Conservation (phyloP, 2,329 filamentous ascomycete genomes). For the Raffaelea albimanens region DNA sequence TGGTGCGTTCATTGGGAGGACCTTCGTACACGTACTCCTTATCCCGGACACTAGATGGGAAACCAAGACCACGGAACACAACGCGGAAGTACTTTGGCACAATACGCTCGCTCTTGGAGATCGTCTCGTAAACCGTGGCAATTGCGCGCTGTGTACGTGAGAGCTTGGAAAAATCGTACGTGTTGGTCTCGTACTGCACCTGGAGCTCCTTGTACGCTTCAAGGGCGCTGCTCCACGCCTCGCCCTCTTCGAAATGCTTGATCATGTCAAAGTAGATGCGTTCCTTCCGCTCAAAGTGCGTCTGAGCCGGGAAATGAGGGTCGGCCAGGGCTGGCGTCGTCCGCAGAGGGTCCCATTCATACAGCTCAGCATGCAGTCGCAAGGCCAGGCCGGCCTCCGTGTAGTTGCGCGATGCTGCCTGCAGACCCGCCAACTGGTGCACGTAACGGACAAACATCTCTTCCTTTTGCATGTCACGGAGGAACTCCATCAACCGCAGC, state of each 20-base stretch:
- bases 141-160: slow-evolving; percentile 84
- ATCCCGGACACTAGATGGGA: slow-evolving; percentile 69
- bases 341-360: slow-evolving; percentile 75
- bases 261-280: slow-evolving; percentile 90
- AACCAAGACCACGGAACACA: slow-evolving; percentile 79
- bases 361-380: slow-evolving; percentile 82
- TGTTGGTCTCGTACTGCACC: slow-evolving; percentile 78
- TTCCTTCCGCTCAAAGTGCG: slow-evolving; percentile 87
- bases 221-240: slow-evolving; percentile 83
- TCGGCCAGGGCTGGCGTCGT: slow-evolving; percentile 58
- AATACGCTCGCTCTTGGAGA: slow-evolving; percentile 70
- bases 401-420: slow-evolving; percentile 65
- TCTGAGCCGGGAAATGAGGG: slow-evolving; percentile 72
- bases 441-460: slow-evolving; percentile 96
- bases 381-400: slow-evolving; percentile 85
- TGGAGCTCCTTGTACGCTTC: slow-evolving; percentile 85
- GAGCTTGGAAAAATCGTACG: slow-evolving; percentile 87
- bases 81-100: slow-evolving; percentile 88
- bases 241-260: slow-evolving; percentile 87
- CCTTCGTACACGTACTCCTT: slow-evolving; percentile 93
- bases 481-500: slow-evolving; percentile 86
- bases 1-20: slow-evolving; percentile 63
- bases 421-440: slow-evolving; percentile 75
- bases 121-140: slow-evolving; percentile 82
- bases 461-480: slow-evolving; percentile 93